A percentile compares a stretch with the other conserved stretches of the same genome.
These are phyloP conservation scores for Gastrolobium bilobum DNA, from an alignment of 306 rosid genomes.

Conservation along the genomic window DNA sequence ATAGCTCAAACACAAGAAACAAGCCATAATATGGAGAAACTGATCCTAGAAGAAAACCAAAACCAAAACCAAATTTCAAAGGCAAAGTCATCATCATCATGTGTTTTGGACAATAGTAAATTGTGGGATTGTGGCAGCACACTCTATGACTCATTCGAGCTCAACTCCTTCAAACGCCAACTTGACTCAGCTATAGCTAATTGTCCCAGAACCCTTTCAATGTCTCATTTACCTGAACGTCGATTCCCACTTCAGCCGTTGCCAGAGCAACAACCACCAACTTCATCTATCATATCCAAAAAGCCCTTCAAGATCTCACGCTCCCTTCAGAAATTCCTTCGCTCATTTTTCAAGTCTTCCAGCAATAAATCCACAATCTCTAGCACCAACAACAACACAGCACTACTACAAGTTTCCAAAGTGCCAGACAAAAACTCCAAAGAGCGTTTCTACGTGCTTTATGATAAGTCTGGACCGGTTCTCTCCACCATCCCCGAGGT, in stretches of 20 bases:
- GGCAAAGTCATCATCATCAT: conserved; percentile 33
- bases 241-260: conserved; percentile 18
- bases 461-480: conserved; percentile 66
- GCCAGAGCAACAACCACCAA: neutral
- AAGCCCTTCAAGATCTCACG: conserved; percentile 71
- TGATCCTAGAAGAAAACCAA: neutral
- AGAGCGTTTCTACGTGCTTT: conserved; percentile 68
- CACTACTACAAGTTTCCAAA: conserved; percentile 27
- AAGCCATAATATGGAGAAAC: conserved; percentile 41
- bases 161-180: conserved; percentile 78
- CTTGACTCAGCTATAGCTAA: conserved; percentile 74
- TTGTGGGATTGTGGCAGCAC: conserved; percentile 96
- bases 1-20: neutral
- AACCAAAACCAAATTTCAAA: conserved; percentile 23
- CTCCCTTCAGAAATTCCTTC: conserved; percentile 71
- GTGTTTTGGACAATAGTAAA: neutral
- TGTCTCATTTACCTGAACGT: conserved; percentile 70
- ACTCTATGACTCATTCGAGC: conserved; percentile 91
- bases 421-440: conserved; percentile 47
- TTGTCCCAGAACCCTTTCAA: conserved; percentile 67
- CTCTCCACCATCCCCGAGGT: conserved; percentile 80
- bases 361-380: conserved; percentile 36
- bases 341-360: conserved; percentile 69
- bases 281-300: conserved; percentile 11
- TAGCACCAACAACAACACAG: neutral